Evolutionary conservation across 2,329 filamentous ascomycete species (phyloP).

Genomic region (Hypoxylon sp.): DNA sequence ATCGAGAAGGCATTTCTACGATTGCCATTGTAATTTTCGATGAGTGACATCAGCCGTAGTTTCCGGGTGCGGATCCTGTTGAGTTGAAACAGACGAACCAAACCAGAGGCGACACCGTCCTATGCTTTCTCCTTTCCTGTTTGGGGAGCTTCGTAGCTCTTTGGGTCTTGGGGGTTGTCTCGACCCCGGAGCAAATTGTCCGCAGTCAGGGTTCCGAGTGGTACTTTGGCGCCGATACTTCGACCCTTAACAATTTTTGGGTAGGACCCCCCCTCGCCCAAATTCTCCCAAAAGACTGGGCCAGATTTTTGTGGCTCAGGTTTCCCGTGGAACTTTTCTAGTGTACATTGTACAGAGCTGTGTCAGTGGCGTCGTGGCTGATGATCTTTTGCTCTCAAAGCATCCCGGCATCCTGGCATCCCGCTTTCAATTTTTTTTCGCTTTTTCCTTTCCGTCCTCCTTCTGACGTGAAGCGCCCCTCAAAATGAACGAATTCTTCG

Average conservation of each 20-base stretch:
- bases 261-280: neutral
- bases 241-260: slow-evolving; percentile 43
- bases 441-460: neutral
- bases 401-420: neutral
- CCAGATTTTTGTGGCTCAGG: neutral
- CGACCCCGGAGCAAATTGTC: slow-evolving; percentile 40
- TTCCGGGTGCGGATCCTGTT: slow-evolving; percentile 28
- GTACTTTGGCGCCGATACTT: slow-evolving; percentile 34
- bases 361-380: slow-evolving; percentile 27
- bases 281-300: neutral
- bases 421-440: neutral
- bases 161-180: slow-evolving; percentile 16
- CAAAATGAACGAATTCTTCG: slow-evolving; percentile 25
- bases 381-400: neutral
- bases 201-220: slow-evolving; percentile 7
- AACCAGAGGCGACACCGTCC: slow-evolving; percentile 14
- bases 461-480: slow-evolving; percentile 20
- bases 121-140: slow-evolving; percentile 23
- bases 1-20: slow-evolving; percentile 24
- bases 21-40: slow-evolving; percentile 41
- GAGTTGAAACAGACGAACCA: slow-evolving; percentile 38
- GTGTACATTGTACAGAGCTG: slow-evolving; percentile 4
- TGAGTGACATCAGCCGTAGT: slow-evolving; percentile 35
- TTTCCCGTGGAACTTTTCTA: neutral
- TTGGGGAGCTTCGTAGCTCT: slow-evolving; percentile 15